Base-by-base conservation (phyloP, 805 yeast species). In the Debaryomyces tyrocola region DNA sequence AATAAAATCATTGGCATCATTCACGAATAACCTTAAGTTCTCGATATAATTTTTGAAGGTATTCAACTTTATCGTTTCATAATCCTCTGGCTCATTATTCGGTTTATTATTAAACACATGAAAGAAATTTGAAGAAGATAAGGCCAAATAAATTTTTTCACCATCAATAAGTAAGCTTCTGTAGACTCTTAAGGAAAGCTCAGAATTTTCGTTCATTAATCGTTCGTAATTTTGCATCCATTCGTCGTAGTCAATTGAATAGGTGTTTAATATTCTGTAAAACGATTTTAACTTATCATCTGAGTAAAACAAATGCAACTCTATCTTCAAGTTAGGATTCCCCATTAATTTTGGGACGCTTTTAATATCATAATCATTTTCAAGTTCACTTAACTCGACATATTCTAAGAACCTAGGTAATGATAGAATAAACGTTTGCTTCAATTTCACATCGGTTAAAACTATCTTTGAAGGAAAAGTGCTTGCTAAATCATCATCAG, bases 381-480 rank as follows among this genome's bases (percentile, higher is more conserved):
- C 45, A 20, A 36, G 8, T 11, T 34, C 43, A n/a, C 37, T 40
- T 11, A 34, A 27, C 27, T 48, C 45, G 4, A 37, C 27, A 41
- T 64, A 54, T 46, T 64, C 46, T 56, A 75, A 59, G 58, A 59
- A 69, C 27, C 51, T 56, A 57, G 48, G 47, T 48, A 57, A 62
- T 52, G 68, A 35, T 62, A 74, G 56, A 47, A 50, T 58, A 67
- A 60, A 64, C 21, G 55, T 60, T 54, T 69, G 64, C 15, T 64
- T 62, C 4, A 65, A 45, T 3, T 61, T 61, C 1, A 42, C 17
- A 21, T 68, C 61, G 0, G 59, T 49, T 2, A 79, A 43, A 0
- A 82, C 70, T 29, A 82, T 56, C 47, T 75, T 80, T 0, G 87
- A 76, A 1, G 88, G 86, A 38, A 75, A 83, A 1, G 80, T 67